Percentiles rank a stretch among this genome's conserved stretches.
Evolutionary conservation across 106 monocot species (phyloP).

Genomic region (Alisma plantagoaquatica): DNA sequence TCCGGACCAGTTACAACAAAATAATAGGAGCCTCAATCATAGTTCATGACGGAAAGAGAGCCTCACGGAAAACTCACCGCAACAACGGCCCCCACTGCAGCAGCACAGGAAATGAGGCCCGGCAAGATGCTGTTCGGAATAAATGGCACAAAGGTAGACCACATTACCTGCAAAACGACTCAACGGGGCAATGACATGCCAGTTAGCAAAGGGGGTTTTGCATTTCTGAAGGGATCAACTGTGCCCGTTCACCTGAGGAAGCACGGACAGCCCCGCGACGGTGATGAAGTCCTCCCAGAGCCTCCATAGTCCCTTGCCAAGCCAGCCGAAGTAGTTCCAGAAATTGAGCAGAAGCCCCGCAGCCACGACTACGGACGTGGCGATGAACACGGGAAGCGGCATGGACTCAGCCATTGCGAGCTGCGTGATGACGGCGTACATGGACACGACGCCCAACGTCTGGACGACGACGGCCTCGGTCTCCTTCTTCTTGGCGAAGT

Average conservation of each 20-base stretch:
- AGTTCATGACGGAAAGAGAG: not conserved
- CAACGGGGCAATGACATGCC: too few relatives aligned
- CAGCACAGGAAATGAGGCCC: constrained; percentile 31
- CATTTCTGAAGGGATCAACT: too few relatives aligned
- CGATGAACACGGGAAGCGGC: constrained; percentile 57
- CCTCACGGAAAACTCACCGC: constrained; percentile 34
- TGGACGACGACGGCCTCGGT: constrained; percentile 79
- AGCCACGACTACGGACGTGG: constrained; percentile 50
- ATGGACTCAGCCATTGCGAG: constrained; percentile 74
- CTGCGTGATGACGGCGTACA: constrained; percentile 73
- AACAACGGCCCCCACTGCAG: constrained; percentile 43
- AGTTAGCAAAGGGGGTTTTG: too few relatives aligned
- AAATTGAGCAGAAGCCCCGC: constrained; percentile 65
- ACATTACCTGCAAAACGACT: constrained; percentile 72
- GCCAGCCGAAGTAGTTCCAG: constrained; percentile 68
- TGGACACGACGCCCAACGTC: constrained; percentile 79
- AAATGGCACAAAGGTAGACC: constrained; percentile 95
- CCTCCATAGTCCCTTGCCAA: constrained; percentile 42
- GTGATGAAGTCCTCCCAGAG: constrained; percentile 90
- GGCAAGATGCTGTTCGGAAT: constrained; percentile 82
- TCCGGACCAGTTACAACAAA: too few relatives aligned
- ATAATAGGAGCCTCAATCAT: too few relatives aligned
- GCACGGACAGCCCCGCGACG: constrained; percentile 80
- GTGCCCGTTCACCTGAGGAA: constrained; percentile 80
- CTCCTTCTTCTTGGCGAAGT: constrained; percentile 97